Conservation (phyloP, 495 filamentous ascomycete genomes). For the Tuber indicum region DNA sequence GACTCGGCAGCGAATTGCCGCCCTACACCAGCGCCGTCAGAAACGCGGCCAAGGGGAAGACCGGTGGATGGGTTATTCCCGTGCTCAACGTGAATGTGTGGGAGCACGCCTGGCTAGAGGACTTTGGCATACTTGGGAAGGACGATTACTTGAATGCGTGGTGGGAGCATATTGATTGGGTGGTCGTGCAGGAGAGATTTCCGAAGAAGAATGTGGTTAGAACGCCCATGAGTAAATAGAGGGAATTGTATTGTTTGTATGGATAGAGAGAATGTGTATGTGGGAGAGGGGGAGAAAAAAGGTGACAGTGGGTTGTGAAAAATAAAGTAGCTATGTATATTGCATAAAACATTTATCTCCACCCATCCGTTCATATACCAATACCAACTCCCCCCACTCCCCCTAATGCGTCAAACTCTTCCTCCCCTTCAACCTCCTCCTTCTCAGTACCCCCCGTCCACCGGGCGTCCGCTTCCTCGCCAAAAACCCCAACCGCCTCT, state of each 20-base stretch:
- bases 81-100: conserved; percentile 89
- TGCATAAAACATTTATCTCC: not conserved
- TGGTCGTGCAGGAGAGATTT: conserved; percentile 49
- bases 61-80: conserved; percentile 55
- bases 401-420: conserved; percentile 56
- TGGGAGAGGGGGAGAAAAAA: not conserved
- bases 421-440: conserved; percentile 57
- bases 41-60: conserved; percentile 50
- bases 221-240: not conserved
- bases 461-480: conserved; percentile 52
- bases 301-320: not conserved
- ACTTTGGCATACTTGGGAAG: conserved; percentile 80
- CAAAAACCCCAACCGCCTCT: conserved; percentile 65
- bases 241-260: not conserved
- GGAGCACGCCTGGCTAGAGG: conserved; percentile 86
- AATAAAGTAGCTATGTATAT: conserved; percentile 9
- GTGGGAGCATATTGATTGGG: conserved; percentile 87
- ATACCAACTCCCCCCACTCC: not conserved
- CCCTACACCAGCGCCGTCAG: conserved; percentile 8
- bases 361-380: no score
- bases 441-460: conserved; percentile 53
- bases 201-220: not conserved
- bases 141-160: conserved; percentile 64
- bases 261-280: not conserved
- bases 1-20: conserved; percentile 11